Base-by-base conservation (phyloP, 371 early-diverging fungal species). In the Syncephalis plumigaleata region DNA sequence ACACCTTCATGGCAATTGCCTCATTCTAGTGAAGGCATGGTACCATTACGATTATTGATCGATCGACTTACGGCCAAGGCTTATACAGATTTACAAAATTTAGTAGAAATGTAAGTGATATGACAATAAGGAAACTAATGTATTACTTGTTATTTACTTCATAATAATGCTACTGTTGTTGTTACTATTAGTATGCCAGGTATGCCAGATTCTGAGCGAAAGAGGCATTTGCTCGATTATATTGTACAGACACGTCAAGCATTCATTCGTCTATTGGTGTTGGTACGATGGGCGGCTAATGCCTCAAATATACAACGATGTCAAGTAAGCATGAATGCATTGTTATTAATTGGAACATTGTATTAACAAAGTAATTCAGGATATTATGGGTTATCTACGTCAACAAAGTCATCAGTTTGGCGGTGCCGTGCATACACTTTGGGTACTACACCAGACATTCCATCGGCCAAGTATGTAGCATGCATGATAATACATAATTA, bases 221-320 rank as follows among this genome's bases (percentile, higher is more conserved):
- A 77, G 51, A 55, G 68, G 11, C 67, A 65, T 13, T 69, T 75
- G 24, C 58, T 78, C 20, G 66, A 71, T 13, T 77, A 69, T 58
- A 59, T 68, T 17, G 73, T 71, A 3, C 62, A 72, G 43, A 63
- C 70, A 39, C 63, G 75, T 31, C 67, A 74, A 36, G 71, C 73
- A 45, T 73, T 79, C 17, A 60, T 75, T 26, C 77, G 79, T 52
- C 51, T 81, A 11, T 59, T 75, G 25, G 79, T 76, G 3, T 57
- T 83, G 39, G 77, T 79, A 25, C 71, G 78, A 55, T 83, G 81
- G 81, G 77, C 81, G 20, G 67, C 67, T 31, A 71, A 72, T 49
- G 77, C 84, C 15, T 63, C 70, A 27, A 71, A 79, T 51, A 71
- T 83, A 22, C 79, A 83, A 60, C 77, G 74, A 61, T 79, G 79